phyloP scores from a whole-genome alignment of 73 alveolate genomes.

The Blepharisma stoltei region DNA sequence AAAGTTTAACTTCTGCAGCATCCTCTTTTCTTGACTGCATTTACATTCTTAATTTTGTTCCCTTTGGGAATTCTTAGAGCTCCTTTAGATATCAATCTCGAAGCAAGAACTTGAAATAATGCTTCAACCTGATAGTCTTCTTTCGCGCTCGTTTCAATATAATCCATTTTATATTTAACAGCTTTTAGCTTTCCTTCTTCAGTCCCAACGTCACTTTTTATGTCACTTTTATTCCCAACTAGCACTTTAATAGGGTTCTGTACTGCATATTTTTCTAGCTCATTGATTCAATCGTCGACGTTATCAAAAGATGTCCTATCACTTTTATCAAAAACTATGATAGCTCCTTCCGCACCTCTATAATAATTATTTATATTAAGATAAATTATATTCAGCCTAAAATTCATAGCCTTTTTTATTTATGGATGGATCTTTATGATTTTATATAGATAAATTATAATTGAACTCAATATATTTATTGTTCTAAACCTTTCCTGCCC shows the following conservation, averaged over 20 bases:
- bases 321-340: conserved; percentile 37
- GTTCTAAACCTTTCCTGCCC: conserved; percentile 24
- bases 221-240: conserved; percentile 42
- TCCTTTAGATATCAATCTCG: too few species aligned
- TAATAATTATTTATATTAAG: conserved; percentile 30
- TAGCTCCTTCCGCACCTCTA: conserved; percentile 39
- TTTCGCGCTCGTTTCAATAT: conserved; percentile 44
- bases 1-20: too few species aligned
- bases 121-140: background rate
- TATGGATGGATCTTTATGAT: too few species aligned
- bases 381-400: too few species aligned
- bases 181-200: conserved; percentile 37
- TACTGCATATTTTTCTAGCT: conserved; percentile 35
- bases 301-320: conserved; percentile 36
- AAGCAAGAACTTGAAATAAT: too few species aligned
- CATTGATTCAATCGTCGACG: conserved; percentile 36
- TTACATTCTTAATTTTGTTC: too few species aligned
- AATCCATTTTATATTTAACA: conserved; percentile 32
- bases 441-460: too few species aligned
- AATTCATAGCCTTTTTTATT: too few species aligned
- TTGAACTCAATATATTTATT: too few species aligned
- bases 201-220: conserved; percentile 31
- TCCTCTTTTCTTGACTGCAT: too few species aligned
- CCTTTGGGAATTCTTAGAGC: too few species aligned
- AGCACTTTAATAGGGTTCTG: conserved; percentile 33